A percentile compares a stretch with the other conserved stretches of the same genome.
phyloP scores from a whole-genome alignment of 768 basidiomycete species.

The Leucogyrophana mollusca region DNA sequence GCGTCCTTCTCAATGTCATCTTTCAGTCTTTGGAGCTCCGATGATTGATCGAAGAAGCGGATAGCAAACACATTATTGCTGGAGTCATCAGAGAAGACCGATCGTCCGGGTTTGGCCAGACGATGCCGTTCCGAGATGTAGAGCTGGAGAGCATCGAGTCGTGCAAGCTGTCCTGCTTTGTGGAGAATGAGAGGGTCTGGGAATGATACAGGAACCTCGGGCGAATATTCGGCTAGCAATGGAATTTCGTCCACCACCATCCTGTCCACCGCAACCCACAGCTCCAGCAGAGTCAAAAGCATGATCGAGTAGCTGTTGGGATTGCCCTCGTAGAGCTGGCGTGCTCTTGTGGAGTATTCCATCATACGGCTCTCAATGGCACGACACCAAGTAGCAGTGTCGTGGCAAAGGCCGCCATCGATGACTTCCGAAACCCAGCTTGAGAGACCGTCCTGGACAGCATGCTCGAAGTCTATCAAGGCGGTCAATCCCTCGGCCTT shows the following conservation, averaged over 20 bases:
- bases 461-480: conserved; percentile 38
- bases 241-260: conserved; percentile 17
- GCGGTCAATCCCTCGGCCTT: conserved; percentile 16
- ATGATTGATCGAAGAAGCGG: conserved; percentile 31
- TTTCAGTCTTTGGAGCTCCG: conserved; percentile 22
- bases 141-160: conserved; percentile 24
- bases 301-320: conserved; percentile 39
- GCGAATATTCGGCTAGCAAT: conserved; percentile 29
- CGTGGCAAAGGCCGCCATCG: conserved; percentile 3
- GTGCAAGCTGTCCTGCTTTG: conserved; percentile 21
- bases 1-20: conserved; percentile 29
- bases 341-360: conserved; percentile 27
- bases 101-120: neutral
- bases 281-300: conserved; percentile 41
- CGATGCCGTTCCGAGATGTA: conserved; percentile 35
- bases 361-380: conserved; percentile 22
- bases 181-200: conserved; percentile 29
- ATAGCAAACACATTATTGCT: conserved; percentile 26
- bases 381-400: too few species aligned
- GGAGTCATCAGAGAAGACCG: conserved; percentile 27
- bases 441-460: conserved; percentile 29
- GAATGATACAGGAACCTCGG: conserved; percentile 27
- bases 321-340: conserved; percentile 24
- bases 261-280: conserved; percentile 37
- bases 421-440: conserved; percentile 25